Evolutionary conservation across 1,139 yeast species (phyloP), one percentile per base, ranked within the genome.

Genomic region (Candida glucosophila): DNA sequence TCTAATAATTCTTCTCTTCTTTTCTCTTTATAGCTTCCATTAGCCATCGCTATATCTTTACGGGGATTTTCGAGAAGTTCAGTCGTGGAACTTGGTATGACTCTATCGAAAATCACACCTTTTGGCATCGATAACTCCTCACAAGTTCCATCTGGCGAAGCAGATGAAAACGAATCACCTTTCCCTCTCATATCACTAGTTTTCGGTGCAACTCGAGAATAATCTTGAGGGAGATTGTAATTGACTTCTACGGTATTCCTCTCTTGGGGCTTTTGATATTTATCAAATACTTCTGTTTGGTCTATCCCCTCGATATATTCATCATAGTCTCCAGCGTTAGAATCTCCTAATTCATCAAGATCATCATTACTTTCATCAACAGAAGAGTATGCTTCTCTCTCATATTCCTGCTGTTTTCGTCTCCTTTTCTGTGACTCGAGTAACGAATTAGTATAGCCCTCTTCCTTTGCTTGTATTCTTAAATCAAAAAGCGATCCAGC

Each of bases 401-500:
- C 11, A 22, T 19, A 14, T 22, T 24, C 26, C 40, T 41, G 30
- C 37, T 40, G 3, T 36, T 40, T 15, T 34, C 24, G n/a, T n/a
- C n/a, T n/a, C n/a, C n/a, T n/a, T n/a, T n/a, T n/a, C n/a, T n/a
- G n/a, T n/a, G n/a, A n/a, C n/a, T n/a, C n/a, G n/a, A n/a, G n/a
- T n/a, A n/a, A n/a, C n/a, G n/a, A n/a, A 7, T 42, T 34, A 8
- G 48, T 39, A 25, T 61, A 54, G 5, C 59, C 58, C 36, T 59
- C 67, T 13, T 48, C 41, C 5, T 26, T 27, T 1, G 69, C 67
- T 31, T 57, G 66, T 5, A 37, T 22, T 28, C 43, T 45, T 33
- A 63, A 44, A 26, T 63, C 70, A 33, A 47, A 50, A 22, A 64
- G 50, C 12, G 67, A 54, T 3, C 69, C 70, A 0, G 71, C 70